Conservation (phyloP, 208 protist species). For the Crithidia fasciculata region DNA sequence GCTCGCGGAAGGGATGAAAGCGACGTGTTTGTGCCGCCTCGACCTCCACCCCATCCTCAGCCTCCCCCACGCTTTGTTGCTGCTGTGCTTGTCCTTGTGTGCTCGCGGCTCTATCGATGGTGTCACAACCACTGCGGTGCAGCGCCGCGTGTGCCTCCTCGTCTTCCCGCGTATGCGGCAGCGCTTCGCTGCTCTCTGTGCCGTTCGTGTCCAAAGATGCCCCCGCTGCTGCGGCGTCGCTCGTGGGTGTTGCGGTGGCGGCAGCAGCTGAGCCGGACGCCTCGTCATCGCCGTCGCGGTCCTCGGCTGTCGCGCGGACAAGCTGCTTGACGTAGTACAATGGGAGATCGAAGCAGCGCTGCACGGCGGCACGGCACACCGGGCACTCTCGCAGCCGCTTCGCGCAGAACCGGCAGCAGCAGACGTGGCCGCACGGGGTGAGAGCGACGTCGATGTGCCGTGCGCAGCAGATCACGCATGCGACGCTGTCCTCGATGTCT, state of each 20-base stretch:
- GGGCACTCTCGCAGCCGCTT: slow-evolving; percentile 45
- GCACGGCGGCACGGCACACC: slow-evolving; percentile 47
- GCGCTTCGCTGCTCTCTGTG: neutral
- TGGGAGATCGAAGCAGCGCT: slow-evolving; percentile 43
- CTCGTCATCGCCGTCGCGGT: slow-evolving; percentile 2
- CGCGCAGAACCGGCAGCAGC: slow-evolving; percentile 50
- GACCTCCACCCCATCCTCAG: neutral
- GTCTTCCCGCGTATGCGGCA: neutral
- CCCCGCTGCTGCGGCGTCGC: neutral
- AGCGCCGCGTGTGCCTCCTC: neutral
- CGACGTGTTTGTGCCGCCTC: neutral
- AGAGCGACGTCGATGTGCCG: slow-evolving; percentile 51
- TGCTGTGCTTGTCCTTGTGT: neutral
- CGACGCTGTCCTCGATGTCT: slow-evolving; percentile 36
- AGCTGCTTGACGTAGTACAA: slow-evolving; percentile 44
- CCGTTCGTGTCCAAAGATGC: neutral
- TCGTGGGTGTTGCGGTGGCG: neutral
- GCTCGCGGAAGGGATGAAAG: neutral
- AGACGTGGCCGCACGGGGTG: slow-evolving; percentile 53
- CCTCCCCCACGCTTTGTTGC: neutral
- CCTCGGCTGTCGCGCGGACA: slow-evolving; percentile 5
- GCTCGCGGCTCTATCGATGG: too few species aligned
- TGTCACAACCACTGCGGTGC: too few species aligned
- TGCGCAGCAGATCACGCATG: slow-evolving; percentile 55
- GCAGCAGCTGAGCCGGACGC: neutral